These are phyloP conservation scores for Raffaelea ambrosiae DNA, from an alignment of 2,329 filamentous ascomycete genomes.

Conservation along the genomic window DNA sequence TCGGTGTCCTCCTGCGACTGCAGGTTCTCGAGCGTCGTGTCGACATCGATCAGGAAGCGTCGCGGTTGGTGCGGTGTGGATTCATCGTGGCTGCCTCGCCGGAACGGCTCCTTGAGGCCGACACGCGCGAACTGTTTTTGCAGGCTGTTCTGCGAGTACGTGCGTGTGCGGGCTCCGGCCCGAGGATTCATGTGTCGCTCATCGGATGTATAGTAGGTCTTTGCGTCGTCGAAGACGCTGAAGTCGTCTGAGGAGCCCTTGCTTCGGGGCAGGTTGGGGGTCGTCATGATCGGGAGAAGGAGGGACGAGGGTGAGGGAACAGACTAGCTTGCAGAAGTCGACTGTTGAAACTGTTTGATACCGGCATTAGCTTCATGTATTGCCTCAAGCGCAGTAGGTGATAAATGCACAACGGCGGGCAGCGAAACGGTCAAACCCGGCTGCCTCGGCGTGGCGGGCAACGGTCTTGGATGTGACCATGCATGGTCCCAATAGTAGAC, in stretches of 20 bases:
- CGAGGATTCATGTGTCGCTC: slow-evolving; percentile 40
- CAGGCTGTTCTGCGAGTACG: slow-evolving; percentile 51
- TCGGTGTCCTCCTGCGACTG: slow-evolving; percentile 87
- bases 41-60: slow-evolving; percentile 80
- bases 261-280: slow-evolving; percentile 2
- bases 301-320: too few species aligned
- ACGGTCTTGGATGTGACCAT: too few species aligned
- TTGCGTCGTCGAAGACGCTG: slow-evolving; percentile 46
- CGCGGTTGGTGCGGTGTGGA: slow-evolving; percentile 53
- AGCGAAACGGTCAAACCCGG: too few species aligned
- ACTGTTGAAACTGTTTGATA: too few species aligned
- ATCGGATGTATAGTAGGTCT: slow-evolving; percentile 50
- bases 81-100: slow-evolving; percentile 63
- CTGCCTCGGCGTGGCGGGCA: too few species aligned
- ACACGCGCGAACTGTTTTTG: slow-evolving; percentile 44
- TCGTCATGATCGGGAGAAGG: background rate
- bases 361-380: too few species aligned
- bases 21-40: slow-evolving; percentile 70
- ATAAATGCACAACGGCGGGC: too few species aligned
- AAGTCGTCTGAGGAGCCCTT: slow-evolving; percentile 36
- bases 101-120: slow-evolving; percentile 44
- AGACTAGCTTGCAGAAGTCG: too few species aligned
- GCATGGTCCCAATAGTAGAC: too few species aligned
- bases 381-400: too few species aligned
- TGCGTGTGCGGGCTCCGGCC: slow-evolving; percentile 42